Conservation (phyloP, 306 rosid species). For the Cucurbita pepo region DNA sequence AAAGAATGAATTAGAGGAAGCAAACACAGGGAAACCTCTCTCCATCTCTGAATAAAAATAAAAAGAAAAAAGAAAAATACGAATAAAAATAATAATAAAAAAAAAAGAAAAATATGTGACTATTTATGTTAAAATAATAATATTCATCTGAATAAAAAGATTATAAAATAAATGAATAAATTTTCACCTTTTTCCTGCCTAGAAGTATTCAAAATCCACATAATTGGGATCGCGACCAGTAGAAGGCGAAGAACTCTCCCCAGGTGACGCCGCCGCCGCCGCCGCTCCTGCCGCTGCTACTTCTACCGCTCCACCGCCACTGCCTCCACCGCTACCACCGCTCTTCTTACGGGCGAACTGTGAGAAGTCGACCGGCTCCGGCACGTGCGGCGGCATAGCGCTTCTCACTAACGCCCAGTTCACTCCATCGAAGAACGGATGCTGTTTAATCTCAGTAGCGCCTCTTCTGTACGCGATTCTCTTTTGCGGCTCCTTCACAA, state of each 20-base stretch:
- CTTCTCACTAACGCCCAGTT: slow-evolving; percentile 7
- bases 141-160: neutral
- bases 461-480: slow-evolving; percentile 1
- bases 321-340: slow-evolving; percentile 6
- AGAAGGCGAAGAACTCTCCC: neutral
- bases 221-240: neutral
- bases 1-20: neutral
- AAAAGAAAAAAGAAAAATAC: neutral
- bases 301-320: neutral
- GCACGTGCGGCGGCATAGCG: slow-evolving; percentile 8
- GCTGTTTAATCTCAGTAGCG: slow-evolving; percentile 9
- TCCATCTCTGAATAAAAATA: neutral
- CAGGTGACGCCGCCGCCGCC: slow-evolving; percentile 1
- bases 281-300: slow-evolving; percentile 20
- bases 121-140: neutral
- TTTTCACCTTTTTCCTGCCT: neutral
- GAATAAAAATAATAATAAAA: neutral
- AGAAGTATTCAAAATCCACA: slow-evolving; percentile 42
- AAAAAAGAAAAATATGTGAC: neutral
- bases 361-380: slow-evolving; percentile 1
- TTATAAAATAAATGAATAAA: neutral
- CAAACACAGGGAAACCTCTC: neutral
- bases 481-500: slow-evolving; percentile 1
- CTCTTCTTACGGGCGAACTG: slow-evolving; percentile 12
- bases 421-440: slow-evolving; percentile 9